These are phyloP conservation scores for Alternaria triticina DNA, from an alignment of 2,329 filamentous ascomycete species.

Conservation along the genomic window DNA sequence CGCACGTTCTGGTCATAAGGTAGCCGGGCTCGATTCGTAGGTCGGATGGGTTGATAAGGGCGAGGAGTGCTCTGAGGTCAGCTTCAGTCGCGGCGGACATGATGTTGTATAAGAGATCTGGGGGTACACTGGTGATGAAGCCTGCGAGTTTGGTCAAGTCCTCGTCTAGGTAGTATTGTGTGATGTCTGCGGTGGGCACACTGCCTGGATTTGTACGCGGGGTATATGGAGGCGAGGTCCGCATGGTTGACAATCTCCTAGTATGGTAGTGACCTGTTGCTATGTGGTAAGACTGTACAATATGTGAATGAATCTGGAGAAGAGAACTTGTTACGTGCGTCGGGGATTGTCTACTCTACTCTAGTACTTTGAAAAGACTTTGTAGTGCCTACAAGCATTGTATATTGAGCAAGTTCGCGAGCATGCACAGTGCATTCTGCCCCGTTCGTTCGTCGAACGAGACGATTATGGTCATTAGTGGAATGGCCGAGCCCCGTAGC, in stretches of 20 bases:
- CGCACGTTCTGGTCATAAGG: neutral
- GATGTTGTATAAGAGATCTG: neutral
- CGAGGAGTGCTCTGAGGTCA: neutral
- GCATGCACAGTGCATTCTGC: neutral
- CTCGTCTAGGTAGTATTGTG: neutral
- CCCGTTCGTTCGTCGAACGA: neutral
- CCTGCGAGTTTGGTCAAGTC: neutral
- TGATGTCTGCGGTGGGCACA: neutral
- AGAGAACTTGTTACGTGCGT: neutral
- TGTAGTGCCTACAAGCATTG: neutral
- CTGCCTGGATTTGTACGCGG: neutral
- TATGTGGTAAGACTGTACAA: neutral
- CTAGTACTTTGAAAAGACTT: neutral
- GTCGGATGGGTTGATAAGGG: neutral
- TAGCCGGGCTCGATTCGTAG: neutral
- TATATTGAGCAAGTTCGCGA: neutral
- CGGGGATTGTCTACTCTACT: neutral
- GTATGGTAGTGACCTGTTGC: rapidly evolving
- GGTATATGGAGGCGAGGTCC: neutral
- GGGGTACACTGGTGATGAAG: neutral
- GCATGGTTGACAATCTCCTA: neutral
- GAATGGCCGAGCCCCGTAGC: neutral
- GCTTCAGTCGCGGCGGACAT: neutral
- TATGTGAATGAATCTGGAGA: no score
- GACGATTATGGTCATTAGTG: neutral